Conservation (phyloP, 306 rosid genomes). For the Prunus kanzakura region DNA sequence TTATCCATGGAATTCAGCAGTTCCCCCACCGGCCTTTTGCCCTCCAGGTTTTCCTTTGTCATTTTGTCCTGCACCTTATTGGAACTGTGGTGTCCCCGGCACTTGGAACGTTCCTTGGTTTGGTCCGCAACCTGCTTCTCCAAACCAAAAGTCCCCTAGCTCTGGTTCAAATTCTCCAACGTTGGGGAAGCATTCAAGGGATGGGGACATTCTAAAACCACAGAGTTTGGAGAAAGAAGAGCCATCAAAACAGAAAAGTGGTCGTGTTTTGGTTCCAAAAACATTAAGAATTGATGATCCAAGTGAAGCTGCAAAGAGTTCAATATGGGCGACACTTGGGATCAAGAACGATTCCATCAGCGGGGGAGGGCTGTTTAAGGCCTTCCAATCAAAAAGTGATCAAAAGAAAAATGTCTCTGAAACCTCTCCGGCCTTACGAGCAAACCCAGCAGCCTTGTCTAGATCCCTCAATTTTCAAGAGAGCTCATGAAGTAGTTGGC, state of each 20-base stretch:
- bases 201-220: conserved; percentile 37
- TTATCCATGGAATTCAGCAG: conserved; percentile 59
- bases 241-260: conserved; percentile 47
- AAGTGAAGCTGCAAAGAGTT: conserved; percentile 87
- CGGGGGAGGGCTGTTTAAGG: conserved; percentile 63
- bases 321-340: conserved; percentile 92
- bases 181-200: conserved; percentile 74
- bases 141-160: conserved; percentile 33
- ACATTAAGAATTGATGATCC: conserved; percentile 88
- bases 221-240: conserved; percentile 37
- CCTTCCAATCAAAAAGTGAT: conserved; percentile 51
- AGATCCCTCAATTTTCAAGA: conserved; percentile 80
- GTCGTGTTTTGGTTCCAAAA: conserved; percentile 76
- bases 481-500: conserved; percentile 39
- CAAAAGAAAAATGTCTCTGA: conserved; percentile 45
- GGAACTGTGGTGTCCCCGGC: conserved; percentile 69
- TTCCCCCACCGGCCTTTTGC: conserved; percentile 58
- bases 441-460: conserved; percentile 92
- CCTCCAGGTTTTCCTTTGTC: conserved; percentile 69
- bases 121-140: conserved; percentile 46
- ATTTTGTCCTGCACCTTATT: conserved; percentile 61
- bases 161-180: conserved; percentile 49
- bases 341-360: conserved; percentile 67
- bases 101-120: conserved; percentile 72
- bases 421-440: conserved; percentile 51